phyloP scores from a whole-genome alignment of 2,329 filamentous ascomycete genomes.

The Diaporthe velutina region DNA sequence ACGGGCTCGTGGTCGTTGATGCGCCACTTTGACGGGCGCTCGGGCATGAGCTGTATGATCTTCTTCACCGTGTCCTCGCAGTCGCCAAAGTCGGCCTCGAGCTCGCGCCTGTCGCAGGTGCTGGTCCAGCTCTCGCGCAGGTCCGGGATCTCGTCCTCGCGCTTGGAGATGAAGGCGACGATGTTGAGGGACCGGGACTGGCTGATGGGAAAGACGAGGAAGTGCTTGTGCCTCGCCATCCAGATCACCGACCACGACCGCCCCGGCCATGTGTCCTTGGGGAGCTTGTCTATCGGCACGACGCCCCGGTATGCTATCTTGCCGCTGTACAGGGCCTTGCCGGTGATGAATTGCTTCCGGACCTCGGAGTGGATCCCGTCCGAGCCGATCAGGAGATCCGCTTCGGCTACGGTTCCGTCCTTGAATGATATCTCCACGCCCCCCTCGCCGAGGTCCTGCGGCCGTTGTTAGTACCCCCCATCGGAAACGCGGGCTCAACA shows the following conservation, averaged over 20 bases:
- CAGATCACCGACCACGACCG: conserved; percentile 34
- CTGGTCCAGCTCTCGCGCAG: conserved; percentile 38
- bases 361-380: conserved; percentile 39
- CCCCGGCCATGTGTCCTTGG: conserved; percentile 34
- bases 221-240: conserved; percentile 37
- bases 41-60: conserved; percentile 39
- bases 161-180: conserved; percentile 40
- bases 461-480: not conserved
- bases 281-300: conserved; percentile 44
- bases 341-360: conserved; percentile 34
- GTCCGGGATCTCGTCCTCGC: conserved; percentile 39
- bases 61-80: conserved; percentile 39
- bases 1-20: conserved; percentile 46
- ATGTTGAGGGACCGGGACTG: conserved; percentile 38
- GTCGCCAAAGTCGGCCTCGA: conserved; percentile 40
- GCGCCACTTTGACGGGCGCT: conserved; percentile 44
- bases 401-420: conserved; percentile 29
- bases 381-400: conserved; percentile 39
- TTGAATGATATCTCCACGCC: conserved; percentile 36
- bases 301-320: conserved; percentile 49
- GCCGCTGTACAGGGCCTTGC: conserved; percentile 45
- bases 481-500: no score
- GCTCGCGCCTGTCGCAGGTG: conserved; percentile 35
- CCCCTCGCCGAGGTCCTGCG: conserved; percentile 41
- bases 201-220: conserved; percentile 39